Percentiles rank a stretch among this genome's conserved stretches.
phyloP scores from a whole-genome alignment of 1,284 basidiomycete species.

The Cryptococcus deneoformans region DNA sequence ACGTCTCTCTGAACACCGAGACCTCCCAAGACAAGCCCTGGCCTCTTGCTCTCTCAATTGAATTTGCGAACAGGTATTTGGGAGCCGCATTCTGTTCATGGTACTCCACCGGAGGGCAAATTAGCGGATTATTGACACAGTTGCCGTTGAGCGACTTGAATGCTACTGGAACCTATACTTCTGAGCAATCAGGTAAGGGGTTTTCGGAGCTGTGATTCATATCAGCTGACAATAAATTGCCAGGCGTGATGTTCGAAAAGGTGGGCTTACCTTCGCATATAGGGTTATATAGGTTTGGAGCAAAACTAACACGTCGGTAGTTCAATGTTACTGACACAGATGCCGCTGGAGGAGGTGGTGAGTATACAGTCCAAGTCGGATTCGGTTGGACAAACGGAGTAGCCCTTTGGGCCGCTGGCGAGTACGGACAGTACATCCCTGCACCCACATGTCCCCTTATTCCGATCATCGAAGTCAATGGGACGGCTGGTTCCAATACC shows the following conservation, averaged over 20 bases:
- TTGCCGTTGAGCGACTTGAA: constrained; percentile 70
- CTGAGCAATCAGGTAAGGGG: background rate
- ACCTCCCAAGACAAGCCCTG: constrained; percentile 50
- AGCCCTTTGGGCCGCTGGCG: constrained; percentile 66
- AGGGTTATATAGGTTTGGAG: background rate
- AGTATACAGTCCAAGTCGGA: constrained; percentile 59
- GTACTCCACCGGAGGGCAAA: constrained; percentile 73
- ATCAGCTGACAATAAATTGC: constrained; percentile 3
- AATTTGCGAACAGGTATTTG: constrained; percentile 60
- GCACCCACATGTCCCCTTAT: constrained; percentile 64
- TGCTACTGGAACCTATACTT: constrained; percentile 56
- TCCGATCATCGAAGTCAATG: constrained; percentile 45
- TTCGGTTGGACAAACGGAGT: constrained; percentile 89
- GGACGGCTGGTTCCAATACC: constrained; percentile 13
- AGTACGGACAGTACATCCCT: constrained; percentile 64
- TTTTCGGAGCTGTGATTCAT: constrained; percentile 1
- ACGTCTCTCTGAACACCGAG: constrained; percentile 51
- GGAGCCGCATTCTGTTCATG: constrained; percentile 83
- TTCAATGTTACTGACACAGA: constrained; percentile 64
- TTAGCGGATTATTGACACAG: constrained; percentile 64
- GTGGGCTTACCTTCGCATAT: constrained; percentile 14
- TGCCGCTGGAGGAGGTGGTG: constrained; percentile 78
- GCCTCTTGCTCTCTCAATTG: constrained; percentile 59
- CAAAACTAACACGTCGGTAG: constrained; percentile 11
- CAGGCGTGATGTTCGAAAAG: constrained; percentile 82